Conservation (phyloP, 2,329 filamentous ascomycete genomes). For the Diplodia scrobiculata region DNA sequence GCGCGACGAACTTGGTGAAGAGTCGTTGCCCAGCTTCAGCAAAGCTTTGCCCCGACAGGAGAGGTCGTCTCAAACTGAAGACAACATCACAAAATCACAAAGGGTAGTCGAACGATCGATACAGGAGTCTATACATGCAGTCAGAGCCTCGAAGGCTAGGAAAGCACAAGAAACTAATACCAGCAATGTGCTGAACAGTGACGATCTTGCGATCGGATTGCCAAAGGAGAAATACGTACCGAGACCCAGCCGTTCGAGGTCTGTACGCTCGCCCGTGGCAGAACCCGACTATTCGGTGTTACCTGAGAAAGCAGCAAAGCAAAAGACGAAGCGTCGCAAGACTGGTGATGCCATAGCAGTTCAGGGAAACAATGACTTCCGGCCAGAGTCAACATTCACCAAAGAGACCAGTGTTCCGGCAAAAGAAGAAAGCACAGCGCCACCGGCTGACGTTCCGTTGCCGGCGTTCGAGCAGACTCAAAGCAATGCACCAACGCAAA, state of each 20-base stretch:
- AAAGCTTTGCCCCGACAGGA: neutral
- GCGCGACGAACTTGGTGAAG: conserved; percentile 26
- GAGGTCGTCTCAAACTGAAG: neutral
- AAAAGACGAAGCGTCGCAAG: conserved; percentile 35
- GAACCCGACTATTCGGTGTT: conserved; percentile 39
- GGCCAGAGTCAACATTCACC: neutral
- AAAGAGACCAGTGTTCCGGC: neutral
- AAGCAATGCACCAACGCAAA: neutral
- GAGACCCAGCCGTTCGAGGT: conserved; percentile 43
- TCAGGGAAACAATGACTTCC: neutral
- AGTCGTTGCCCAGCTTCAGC: conserved; percentile 31
- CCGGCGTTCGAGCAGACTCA: neutral
- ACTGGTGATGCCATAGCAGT: conserved; percentile 31
- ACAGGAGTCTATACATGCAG: conserved; percentile 26
- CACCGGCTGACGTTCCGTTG: neutral
- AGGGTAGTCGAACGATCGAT: conserved; percentile 29
- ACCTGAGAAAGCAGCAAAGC: conserved; percentile 37
- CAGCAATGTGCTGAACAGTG: conserved; percentile 31
- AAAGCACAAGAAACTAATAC: conserved; percentile 17
- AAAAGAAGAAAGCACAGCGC: neutral
- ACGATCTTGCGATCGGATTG: conserved; percentile 36
- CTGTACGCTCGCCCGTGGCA: conserved; percentile 34
- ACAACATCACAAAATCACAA: neutral
- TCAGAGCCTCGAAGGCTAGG: conserved; percentile 5
- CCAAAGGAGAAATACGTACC: conserved; percentile 43